Evolutionary conservation across 2,329 filamentous ascomycete species (phyloP), one percentile per base, ranked within the genome.

Genomic region (Xylariales sp.): DNA sequence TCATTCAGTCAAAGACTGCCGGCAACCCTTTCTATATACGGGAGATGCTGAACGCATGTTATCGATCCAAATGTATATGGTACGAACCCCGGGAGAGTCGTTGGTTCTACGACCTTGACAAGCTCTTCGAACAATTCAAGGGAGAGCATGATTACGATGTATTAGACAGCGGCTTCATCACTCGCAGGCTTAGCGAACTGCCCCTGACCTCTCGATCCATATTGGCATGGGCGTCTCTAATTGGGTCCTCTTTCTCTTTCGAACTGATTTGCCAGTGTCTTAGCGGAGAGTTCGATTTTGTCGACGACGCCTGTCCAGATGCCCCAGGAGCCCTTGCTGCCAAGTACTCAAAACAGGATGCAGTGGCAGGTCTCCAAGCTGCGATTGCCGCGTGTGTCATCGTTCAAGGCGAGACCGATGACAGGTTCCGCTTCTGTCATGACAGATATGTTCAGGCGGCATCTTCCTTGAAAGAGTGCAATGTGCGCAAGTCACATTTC

Each of bases 1-100:
- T 95, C 8, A 80, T 96, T 5, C 86, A 94, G 59, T 89, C 91
- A 54, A 94, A 93, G 65, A 91, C 87, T 7, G 78, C 78, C 19
- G 90, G 90, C 2, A 95, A 95, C 47, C 84, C 89, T 0, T 96
- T 95, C 55, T 94, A 93, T 55, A 86, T 95, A 60, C 77, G 88
- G 42, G 88, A 95, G 63, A 94, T 96, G 76, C 75, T 96, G 4
- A 87, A 87, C 55, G 84, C 85, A 3, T 94, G 88, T 58, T 83
- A 95, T 59, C 80, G 87, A 29, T 93, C 88, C 57, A 84, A 84
- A 51, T 95, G 87, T 59, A 85, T 96, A 37, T 95, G 83, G 78
- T 96, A 95, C 61, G 88, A 89, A 47, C 95, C 93, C 73, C 82
- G 81, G 51, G 79, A 84, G 49, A 86, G 82, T 34, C 74, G 77